Evolutionary conservation across 2,329 filamentous ascomycete genomes (phyloP), one percentile per base, ranked within the genome.

Genomic region (Phaeosphaeriaceae sp.): DNA sequence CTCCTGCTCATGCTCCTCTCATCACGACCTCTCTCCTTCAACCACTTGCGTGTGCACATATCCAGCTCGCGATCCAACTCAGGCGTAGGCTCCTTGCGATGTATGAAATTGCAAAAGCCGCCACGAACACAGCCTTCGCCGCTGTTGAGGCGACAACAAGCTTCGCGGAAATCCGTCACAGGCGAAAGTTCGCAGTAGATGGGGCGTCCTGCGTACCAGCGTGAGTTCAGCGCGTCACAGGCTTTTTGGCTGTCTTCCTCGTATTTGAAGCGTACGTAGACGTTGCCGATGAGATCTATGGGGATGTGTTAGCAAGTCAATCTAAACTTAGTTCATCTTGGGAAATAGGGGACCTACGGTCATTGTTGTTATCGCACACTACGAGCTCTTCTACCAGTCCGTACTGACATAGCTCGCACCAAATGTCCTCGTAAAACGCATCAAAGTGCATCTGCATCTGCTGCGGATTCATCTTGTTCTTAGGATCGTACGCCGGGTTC

Each of bases 391-490:
- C 94, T 29, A 97, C 83, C 78, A 97, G 91, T 63, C 94, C 94
- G 75, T 95, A 99, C 78, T 96, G 63, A 87, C 94, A 97, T 81
- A 99, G 90, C 84, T 99, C 94, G 79, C 93, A 97, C 93, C 94
- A 99, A 62, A 99, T 92, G 75, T 99, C 94, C 80, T 99, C 94
- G 82, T 99, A 99, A 77, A 99, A 99, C 70, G 94, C 94, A 77
- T 99, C 94, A 74, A 99, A 99, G 83, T 99, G 94, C 80, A 96
- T 96, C 78, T 97, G 93, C 74, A 97, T 88, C 81, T 99, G 94
- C 64, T 86, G 88, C 6, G 92, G 80, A 79, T 96, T 97, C 89
- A 99, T 96, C 79, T 92, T 94, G 82, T 87, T 94, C 80, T 96
- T 95, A 39, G 90, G 87, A 76, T 97, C 92, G 84, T 96, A 96